A percentile compares a stretch with the other conserved stretches of the same genome.
phyloP scores from a whole-genome alignment of 2,329 filamentous ascomycete genomes.

The Akanthomyces dipterigenus region DNA sequence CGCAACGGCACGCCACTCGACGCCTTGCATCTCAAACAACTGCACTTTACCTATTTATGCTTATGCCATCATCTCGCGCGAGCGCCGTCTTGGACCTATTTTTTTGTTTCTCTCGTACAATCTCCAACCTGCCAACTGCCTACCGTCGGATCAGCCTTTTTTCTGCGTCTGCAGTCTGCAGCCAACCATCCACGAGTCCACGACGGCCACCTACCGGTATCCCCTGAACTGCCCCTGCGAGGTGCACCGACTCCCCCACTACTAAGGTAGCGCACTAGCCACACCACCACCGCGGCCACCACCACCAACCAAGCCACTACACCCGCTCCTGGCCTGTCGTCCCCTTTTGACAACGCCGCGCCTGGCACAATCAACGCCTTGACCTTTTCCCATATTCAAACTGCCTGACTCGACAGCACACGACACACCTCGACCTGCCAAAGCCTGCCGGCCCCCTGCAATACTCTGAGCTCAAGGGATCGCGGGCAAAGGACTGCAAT shows the following conservation, averaged over 20 bases:
- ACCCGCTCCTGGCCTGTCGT: conserved; percentile 1
- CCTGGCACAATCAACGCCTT: not conserved
- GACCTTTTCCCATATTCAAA: not conserved
- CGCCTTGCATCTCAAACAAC: conserved; percentile 5
- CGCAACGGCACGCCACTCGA: not conserved
- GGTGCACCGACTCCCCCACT: not conserved
- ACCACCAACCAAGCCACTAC: not conserved
- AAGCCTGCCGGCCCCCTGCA: not conserved
- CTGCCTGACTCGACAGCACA: conserved; percentile 1
- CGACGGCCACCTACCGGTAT: no score
- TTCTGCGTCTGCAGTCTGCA: no score
- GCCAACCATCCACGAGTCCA: no score
- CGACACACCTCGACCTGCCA: not conserved
- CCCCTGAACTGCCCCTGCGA: not conserved
- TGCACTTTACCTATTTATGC: not conserved
- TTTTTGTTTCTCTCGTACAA: not conserved
- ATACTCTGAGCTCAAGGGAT: not conserved
- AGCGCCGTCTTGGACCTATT: not conserved
- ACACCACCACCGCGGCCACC: conserved; percentile 14
- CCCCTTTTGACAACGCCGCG: conserved; percentile 8
- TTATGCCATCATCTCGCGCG: not conserved
- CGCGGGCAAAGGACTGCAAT: not conserved
- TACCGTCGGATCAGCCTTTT: no score
- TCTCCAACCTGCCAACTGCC: not conserved
- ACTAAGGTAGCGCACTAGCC: not conserved